Percentiles rank a stretch among this genome's conserved stretches.
phyloP scores from a whole-genome alignment of 441 rosid species.

The Erodium moschatum region DNA sequence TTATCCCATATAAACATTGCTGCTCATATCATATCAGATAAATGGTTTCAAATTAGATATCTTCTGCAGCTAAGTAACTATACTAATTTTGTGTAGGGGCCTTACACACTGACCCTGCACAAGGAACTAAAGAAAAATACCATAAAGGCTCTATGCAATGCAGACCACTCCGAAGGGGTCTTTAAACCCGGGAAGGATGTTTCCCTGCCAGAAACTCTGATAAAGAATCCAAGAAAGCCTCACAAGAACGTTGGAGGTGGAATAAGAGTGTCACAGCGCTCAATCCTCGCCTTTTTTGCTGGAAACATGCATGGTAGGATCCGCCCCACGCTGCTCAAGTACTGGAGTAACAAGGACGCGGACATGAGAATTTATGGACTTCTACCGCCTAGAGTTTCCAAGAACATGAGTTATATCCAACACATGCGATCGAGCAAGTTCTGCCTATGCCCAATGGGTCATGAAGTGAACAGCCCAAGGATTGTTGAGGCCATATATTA shows the following conservation, averaged over 20 bases:
- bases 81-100: conserved; percentile 43
- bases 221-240: conserved; percentile 55
- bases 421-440: conserved; percentile 81
- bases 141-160: conserved; percentile 74
- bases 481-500: conserved; percentile 81
- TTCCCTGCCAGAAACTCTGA: conserved; percentile 74
- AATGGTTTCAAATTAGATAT: neutral
- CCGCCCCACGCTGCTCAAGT: conserved; percentile 62
- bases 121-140: conserved; percentile 49
- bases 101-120: conserved; percentile 58
- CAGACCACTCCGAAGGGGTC: conserved; percentile 62
- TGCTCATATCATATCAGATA: too few relatives aligned
- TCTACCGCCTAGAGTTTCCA: conserved; percentile 43
- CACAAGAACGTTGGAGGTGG: conserved; percentile 57
- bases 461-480: conserved; percentile 80
- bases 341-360: conserved; percentile 59
- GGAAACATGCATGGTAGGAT: conserved; percentile 77
- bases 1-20: too few relatives aligned
- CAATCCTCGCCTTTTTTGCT: conserved; percentile 82
- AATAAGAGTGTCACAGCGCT: conserved; percentile 60
- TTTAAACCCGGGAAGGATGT: conserved; percentile 54
- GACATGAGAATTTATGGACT: conserved; percentile 75
- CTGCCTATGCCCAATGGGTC: conserved; percentile 87
- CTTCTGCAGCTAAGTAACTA: conserved; percentile 7
- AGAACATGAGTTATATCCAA: conserved; percentile 57